Evolutionary conservation across 2,329 filamentous ascomycete genomes (phyloP).

Genomic region (Elsinoe australis): DNA sequence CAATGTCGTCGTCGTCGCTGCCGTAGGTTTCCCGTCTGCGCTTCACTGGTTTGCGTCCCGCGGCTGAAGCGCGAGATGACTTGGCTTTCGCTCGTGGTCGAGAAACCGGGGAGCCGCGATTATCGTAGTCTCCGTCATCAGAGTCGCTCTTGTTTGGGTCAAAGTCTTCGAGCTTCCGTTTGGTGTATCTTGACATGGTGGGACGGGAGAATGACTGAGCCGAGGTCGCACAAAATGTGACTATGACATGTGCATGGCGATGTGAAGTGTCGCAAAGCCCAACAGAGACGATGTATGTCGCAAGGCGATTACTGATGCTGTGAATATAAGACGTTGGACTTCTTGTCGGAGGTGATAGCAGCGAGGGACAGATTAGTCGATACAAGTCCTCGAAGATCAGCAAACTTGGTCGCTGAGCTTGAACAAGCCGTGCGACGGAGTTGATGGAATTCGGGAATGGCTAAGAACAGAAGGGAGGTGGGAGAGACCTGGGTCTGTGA

Average conservation of each 20-base stretch:
- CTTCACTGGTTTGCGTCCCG: constrained; percentile 24
- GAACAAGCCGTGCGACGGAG: too few species aligned
- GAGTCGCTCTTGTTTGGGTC: constrained; percentile 33
- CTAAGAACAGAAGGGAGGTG: background rate
- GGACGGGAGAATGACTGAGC: constrained; percentile 7
- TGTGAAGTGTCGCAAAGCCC: background rate
- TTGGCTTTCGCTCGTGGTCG: constrained; percentile 22
- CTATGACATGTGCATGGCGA: constrained; percentile 8
- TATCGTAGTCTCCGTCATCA: constrained; percentile 33
- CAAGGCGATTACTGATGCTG: too few species aligned
- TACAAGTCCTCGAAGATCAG: too few species aligned
- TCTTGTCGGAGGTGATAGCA: too few species aligned
- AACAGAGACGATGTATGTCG: too few species aligned
- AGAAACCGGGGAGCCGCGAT: constrained; percentile 21
- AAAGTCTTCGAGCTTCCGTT: constrained; percentile 34
- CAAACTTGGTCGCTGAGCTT: too few species aligned
- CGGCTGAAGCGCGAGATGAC: constrained; percentile 15
- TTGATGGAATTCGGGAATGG: background rate
- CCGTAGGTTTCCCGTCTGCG: constrained; percentile 33
- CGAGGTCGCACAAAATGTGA: background rate
- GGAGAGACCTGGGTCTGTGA: background rate
- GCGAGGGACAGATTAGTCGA: too few species aligned
- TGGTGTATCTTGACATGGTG: constrained; percentile 23
- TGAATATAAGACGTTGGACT: too few species aligned
- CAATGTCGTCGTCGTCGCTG: constrained; percentile 43